These are phyloP conservation scores for Schoenoplectus triqueter DNA, from an alignment of 202 grass and related monocot species.

Conservation along the genomic window DNA sequence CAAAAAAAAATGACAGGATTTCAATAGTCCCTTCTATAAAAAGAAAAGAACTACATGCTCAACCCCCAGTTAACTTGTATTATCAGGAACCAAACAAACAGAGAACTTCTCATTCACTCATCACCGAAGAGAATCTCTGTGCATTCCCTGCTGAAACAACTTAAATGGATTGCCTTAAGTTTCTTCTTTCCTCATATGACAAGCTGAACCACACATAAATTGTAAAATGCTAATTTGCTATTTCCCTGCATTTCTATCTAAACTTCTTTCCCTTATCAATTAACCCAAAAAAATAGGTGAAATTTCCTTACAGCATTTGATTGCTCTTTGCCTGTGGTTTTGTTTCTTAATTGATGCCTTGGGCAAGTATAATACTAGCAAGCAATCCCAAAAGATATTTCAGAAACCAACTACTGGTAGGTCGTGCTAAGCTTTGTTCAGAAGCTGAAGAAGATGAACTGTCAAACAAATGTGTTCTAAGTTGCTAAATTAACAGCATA, in stretches of 20 bases:
- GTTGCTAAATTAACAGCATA: not conserved
- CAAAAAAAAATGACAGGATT: too few relatives aligned
- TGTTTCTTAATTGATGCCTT: not conserved
- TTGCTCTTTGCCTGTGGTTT: not conserved
- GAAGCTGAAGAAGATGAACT: slow-evolving; percentile 10
- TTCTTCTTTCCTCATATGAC: not conserved
- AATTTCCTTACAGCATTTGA: not conserved
- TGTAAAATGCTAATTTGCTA: not conserved
- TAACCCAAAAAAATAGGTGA: not conserved
- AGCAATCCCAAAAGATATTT: slow-evolving; percentile 2
- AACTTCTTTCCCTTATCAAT: too few relatives aligned
- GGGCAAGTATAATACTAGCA: slow-evolving; percentile 5
- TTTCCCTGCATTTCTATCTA: not conserved
- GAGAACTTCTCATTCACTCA: not conserved
- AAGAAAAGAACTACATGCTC: too few relatives aligned
- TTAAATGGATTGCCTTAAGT: not conserved
- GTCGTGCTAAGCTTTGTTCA: slow-evolving; percentile 12
- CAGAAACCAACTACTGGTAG: slow-evolving; percentile 5
- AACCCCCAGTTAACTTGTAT: too few relatives aligned
- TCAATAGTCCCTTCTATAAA: too few relatives aligned
- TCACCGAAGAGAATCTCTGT: not conserved
- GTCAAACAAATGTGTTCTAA: not conserved
- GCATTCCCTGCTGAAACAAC: not conserved
- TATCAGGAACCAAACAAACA: not conserved
- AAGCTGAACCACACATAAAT: not conserved